Percentiles rank a stretch among this genome's conserved stretches.
phyloP scores from a whole-genome alignment of 768 basidiomycete species.

The Suillus occidentalis region DNA sequence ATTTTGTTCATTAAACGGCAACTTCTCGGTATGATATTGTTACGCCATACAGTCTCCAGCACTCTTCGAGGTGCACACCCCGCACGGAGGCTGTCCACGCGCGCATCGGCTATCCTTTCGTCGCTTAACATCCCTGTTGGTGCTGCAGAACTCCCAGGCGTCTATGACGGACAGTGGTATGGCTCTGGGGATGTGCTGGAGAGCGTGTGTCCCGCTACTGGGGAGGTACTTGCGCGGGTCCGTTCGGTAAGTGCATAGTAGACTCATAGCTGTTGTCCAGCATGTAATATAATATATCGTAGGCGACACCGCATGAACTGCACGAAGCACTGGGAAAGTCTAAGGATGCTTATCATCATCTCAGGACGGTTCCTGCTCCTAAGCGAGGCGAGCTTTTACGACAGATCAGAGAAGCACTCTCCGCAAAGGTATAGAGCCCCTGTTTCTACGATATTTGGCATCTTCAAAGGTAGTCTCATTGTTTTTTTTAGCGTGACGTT shows the following conservation, averaged over 20 bases:
- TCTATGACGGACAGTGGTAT: slow-evolving; percentile 82
- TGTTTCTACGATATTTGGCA: neutral
- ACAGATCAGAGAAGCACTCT: slow-evolving; percentile 82
- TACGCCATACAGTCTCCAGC: slow-evolving; percentile 16
- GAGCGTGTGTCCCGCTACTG: slow-evolving; percentile 84
- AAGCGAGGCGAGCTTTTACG: slow-evolving; percentile 85
- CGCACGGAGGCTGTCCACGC: slow-evolving; percentile 49
- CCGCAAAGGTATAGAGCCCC: slow-evolving; percentile 57
- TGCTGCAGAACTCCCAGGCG: slow-evolving; percentile 61
- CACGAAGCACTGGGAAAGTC: slow-evolving; percentile 65
- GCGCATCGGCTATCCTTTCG: slow-evolving; percentile 68
- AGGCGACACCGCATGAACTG: slow-evolving; percentile 76
- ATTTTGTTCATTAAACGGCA: neutral
- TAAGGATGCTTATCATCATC: slow-evolving; percentile 67
- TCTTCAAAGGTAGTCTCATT: slow-evolving; percentile 13
- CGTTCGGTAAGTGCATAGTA: slow-evolving; percentile 51
- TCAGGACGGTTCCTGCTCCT: slow-evolving; percentile 83
- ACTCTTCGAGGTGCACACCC: slow-evolving; percentile 11
- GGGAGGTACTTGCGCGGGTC: slow-evolving; percentile 78
- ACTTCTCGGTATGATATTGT: slow-evolving; percentile 19
- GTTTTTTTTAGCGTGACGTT: slow-evolving; percentile 56
- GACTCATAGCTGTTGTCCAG: slow-evolving; percentile 2
- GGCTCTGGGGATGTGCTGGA: slow-evolving; percentile 69
- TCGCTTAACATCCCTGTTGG: slow-evolving; percentile 59
- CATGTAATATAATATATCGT: slow-evolving; percentile 16